Conservation (phyloP, 2,329 filamentous ascomycete genomes). For the Massarina eburnea region DNA sequence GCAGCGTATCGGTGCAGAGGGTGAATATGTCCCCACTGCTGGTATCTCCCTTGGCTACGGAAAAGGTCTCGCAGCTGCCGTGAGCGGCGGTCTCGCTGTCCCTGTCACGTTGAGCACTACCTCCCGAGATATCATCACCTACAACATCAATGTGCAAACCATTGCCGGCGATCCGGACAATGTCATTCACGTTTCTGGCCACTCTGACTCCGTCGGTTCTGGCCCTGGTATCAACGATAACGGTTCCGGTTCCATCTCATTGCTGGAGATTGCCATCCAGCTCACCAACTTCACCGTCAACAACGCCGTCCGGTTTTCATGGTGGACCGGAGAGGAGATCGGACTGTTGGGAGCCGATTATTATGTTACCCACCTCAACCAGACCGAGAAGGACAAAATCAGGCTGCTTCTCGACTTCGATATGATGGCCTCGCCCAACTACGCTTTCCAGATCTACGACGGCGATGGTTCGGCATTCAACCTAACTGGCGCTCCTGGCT, state of each 20-base stretch:
- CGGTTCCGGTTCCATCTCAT: constrained; percentile 65
- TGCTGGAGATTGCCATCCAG: constrained; percentile 62
- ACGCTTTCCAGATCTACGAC: constrained; percentile 58
- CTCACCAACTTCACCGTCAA: constrained; percentile 72
- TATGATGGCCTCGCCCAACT: constrained; percentile 69
- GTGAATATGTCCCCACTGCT: constrained; percentile 64
- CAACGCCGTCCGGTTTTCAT: constrained; percentile 66
- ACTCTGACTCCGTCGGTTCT: constrained; percentile 62
- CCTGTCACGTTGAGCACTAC: constrained; percentile 28
- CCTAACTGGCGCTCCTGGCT: constrained; percentile 60
- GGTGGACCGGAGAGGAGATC: constrained; percentile 66
- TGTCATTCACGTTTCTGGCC: constrained; percentile 59
- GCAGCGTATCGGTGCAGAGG: constrained; percentile 47
- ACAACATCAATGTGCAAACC: constrained; percentile 64
- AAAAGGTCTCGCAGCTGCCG: constrained; percentile 55
- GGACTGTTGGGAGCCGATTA: constrained; percentile 62
- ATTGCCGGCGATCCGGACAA: constrained; percentile 61
- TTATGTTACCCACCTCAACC: constrained; percentile 56
- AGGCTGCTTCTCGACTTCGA: constrained; percentile 71
- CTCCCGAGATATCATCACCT: constrained; percentile 26
- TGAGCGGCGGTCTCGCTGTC: constrained; percentile 46
- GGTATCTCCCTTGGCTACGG: constrained; percentile 66
- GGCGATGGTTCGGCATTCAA: constrained; percentile 60
- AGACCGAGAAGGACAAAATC: constrained; percentile 59
- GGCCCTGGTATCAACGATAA: constrained; percentile 79